These are phyloP conservation scores for Lyophyllum atratum DNA, from an alignment of 768 basidiomycete species.

Conservation along the genomic window DNA sequence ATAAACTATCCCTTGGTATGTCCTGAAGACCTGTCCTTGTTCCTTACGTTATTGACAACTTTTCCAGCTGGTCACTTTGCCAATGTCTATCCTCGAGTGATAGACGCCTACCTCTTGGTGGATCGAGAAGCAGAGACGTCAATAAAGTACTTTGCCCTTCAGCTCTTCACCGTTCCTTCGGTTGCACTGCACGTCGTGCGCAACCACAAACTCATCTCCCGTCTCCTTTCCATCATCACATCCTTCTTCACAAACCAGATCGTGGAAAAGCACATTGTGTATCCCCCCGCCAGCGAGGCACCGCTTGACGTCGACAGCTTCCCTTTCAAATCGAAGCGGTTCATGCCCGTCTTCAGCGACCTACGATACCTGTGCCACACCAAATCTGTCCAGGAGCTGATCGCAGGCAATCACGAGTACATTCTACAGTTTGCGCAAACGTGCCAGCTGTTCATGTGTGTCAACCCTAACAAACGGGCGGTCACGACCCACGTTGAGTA, in stretches of 20 bases:
- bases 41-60: neutral
- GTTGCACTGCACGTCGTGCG: constrained; percentile 79
- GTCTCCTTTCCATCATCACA: constrained; percentile 80
- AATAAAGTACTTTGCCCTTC: constrained; percentile 90
- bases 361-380: constrained; percentile 85
- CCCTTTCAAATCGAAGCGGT: constrained; percentile 93
- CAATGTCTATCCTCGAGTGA: constrained; percentile 80
- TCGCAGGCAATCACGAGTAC: constrained; percentile 67
- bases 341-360: constrained; percentile 93
- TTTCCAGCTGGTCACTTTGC: constrained; percentile 78
- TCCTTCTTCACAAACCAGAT: constrained; percentile 95
- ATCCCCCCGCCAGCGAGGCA: constrained; percentile 31
- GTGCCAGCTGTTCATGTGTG: constrained; percentile 89
- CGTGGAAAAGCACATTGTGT: constrained; percentile 64
- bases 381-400: constrained; percentile 74
- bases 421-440: constrained; percentile 74
- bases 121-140: constrained; percentile 96
- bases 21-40: constrained; percentile 9
- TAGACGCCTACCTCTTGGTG: constrained; percentile 88
- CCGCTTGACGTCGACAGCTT: constrained; percentile 79
- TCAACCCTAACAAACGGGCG: constrained; percentile 89
- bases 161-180: constrained; percentile 90
- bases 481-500: constrained; percentile 87
- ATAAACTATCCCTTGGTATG: constrained; percentile 81
- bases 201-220: constrained; percentile 71